These are phyloP conservation scores for Nannochloris sp. DNA, from an alignment of 139 green algal genomes.

Conservation along the genomic window DNA sequence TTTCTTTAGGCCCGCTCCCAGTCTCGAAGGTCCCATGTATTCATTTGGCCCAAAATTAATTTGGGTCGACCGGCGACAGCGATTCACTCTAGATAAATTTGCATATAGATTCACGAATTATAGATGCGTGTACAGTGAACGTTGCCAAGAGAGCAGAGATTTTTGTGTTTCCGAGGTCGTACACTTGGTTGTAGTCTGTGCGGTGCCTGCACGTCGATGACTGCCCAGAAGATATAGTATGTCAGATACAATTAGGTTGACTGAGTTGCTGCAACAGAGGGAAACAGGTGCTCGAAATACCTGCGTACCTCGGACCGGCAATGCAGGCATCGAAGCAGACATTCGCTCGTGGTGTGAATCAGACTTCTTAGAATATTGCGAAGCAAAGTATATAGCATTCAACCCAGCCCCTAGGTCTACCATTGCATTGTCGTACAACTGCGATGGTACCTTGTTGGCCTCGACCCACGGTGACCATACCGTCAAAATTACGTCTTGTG, in stretches of 20 bases:
- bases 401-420: constrained; percentile 73
- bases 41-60: no score
- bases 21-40: no score
- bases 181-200: no score
- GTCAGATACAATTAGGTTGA: not conserved
- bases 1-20: no score
- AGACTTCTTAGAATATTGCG: constrained; percentile 13
- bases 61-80: no score
- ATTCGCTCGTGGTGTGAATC: constrained; percentile 19
- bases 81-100: no score
- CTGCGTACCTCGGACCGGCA: not conserved
- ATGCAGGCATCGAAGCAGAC: not conserved
- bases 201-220: no score
- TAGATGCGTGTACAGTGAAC: no score
- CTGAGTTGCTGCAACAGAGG: constrained; percentile 7
- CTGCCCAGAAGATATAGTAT: not conserved
- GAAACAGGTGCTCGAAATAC: constrained; percentile 6
- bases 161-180: no score
- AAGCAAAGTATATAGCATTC: constrained; percentile 40
- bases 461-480: constrained; percentile 90
- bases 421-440: constrained; percentile 74
- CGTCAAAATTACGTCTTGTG: constrained; percentile 70
- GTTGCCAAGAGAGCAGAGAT: no score
- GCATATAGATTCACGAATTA: no score
- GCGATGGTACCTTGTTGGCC: constrained; percentile 67